Evolutionary conservation across 2,329 filamentous ascomycete genomes (phyloP), one percentile per base, ranked within the genome.

Genomic region (Catunica adiposa): DNA sequence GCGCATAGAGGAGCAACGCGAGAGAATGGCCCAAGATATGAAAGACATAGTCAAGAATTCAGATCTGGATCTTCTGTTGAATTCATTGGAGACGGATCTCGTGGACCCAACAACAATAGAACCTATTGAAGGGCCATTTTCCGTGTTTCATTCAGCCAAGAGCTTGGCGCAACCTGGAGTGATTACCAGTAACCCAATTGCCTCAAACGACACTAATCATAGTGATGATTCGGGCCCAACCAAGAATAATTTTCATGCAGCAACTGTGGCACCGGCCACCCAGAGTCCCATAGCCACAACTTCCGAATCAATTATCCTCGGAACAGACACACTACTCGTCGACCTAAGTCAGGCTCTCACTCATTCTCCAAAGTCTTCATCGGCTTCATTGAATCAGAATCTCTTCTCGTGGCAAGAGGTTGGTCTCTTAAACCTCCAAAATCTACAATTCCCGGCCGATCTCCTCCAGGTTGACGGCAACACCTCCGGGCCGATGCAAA

Each of bases 41-140:
- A 44, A 44, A 17, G 20, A 44, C 8, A 22, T n/a, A 5, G 40
- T 44, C 17, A n/a, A 22, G 40, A 44, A 44, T 44, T n/a, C 20
- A 44, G 40, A 44, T 22, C 20, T 44, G 9, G 40, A 44, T 22
- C 8, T n/a, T 17, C 8, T 44, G 20, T 17, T 44, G 9, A 54
- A 29, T n/a, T 44, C 15, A 5, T 23, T 57, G 15, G 40, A 44
- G n/a, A 22, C 20, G 7, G 20, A 44, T 22, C 40, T 17, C 8
- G 40, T 17, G 40, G 40, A 44, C 8, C 8, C 11, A 11, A 7
- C 15, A 11, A 17, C 40, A 2, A n/a, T n/a, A 7, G 14, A 44
- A 17, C 17, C 34, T 20, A 22, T 17, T n/a, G 6, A 20, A 7
- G 48, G 56, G 1, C 56, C 56, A 23, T 57, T 57, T 46, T 51